Conservation (phyloP, 2,329 filamentous ascomycete species). For the Exophiala xenobiotica region DNA sequence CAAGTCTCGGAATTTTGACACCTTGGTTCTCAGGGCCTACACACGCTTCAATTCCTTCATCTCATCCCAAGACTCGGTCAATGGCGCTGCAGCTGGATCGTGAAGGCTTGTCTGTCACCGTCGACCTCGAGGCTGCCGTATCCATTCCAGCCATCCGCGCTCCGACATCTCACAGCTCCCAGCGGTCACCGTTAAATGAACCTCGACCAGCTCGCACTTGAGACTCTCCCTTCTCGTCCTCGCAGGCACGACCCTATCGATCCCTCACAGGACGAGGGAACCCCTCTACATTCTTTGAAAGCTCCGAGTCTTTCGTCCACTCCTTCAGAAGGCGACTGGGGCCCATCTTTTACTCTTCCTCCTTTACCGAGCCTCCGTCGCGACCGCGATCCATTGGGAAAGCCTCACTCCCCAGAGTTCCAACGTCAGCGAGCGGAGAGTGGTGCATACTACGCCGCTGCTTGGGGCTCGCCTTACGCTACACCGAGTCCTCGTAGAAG, state of each 20-base stretch:
- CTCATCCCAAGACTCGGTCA: slow-evolving; percentile 10
- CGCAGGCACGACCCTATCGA: background rate
- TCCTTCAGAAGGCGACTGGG: slow-evolving; percentile 28
- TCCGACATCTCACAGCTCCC: slow-evolving; percentile 4
- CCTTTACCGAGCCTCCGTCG: slow-evolving; percentile 28
- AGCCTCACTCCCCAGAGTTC: slow-evolving; percentile 24
- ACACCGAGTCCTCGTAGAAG: slow-evolving; percentile 52
- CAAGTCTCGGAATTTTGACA: slow-evolving; percentile 21
- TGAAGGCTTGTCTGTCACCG: slow-evolving; percentile 10
- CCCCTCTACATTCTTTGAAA: slow-evolving; percentile 7
- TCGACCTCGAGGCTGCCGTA: slow-evolving; percentile 4
- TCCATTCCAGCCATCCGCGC: slow-evolving; percentile 9
- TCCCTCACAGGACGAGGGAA: background rate
- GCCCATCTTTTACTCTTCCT: slow-evolving; percentile 30
- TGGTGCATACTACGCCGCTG: slow-evolving; percentile 66
- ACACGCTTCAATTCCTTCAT: background rate
- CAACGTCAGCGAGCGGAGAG: slow-evolving; percentile 46
- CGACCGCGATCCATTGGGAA: slow-evolving; percentile 18
- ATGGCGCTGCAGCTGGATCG: slow-evolving; percentile 19
- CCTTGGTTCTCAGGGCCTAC: slow-evolving; percentile 16
- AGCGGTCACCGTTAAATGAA: slow-evolving; percentile 32
- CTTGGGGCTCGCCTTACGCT: slow-evolving; percentile 90
- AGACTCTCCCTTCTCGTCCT: slow-evolving; percentile 11
- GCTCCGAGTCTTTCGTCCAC: slow-evolving; percentile 23
- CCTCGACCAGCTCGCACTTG: slow-evolving; percentile 23